Evolutionary conservation across 2,329 filamentous ascomycete species (phyloP).

Genomic region (Neofusicoccum kwambonambiense): DNA sequence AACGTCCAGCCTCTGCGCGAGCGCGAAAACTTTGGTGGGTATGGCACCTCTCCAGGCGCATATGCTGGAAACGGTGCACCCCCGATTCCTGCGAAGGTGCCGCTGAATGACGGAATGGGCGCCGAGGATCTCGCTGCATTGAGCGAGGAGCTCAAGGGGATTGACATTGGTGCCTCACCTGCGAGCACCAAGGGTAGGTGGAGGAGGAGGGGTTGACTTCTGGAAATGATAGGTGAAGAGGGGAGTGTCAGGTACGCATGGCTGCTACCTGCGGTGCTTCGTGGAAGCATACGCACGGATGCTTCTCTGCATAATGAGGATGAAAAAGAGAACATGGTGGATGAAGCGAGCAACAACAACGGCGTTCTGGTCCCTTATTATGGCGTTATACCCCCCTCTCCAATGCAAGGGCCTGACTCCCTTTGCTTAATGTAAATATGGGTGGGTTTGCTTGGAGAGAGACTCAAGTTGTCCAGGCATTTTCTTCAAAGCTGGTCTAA

Average conservation of each 20-base stretch:
- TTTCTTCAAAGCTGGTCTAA: background rate
- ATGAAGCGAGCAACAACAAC: background rate
- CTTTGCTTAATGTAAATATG: conserved; percentile 12
- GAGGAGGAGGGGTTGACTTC: conserved; percentile 8
- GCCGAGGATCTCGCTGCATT: conserved; percentile 57
- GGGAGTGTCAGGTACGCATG: background rate
- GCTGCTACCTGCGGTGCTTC: background rate
- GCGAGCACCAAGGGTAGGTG: conserved; percentile 1
- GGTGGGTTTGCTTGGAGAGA: background rate
- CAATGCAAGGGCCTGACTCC: background rate
- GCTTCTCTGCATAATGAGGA: conserved; percentile 4
- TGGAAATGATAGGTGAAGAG: background rate
- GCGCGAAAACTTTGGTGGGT: conserved; percentile 34
- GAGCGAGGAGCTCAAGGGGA: conserved; percentile 65
- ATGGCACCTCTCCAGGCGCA: conserved; percentile 28
- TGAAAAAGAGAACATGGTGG: background rate
- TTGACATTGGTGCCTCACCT: conserved; percentile 43
- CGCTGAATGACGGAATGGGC: conserved; percentile 50
- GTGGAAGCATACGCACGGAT: background rate
- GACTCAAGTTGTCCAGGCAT: background rate
- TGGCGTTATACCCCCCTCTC: conserved; percentile 9
- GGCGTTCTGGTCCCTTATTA: conserved; percentile 6
- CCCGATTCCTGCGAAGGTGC: conserved; percentile 70
- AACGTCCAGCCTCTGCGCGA: conserved; percentile 30
- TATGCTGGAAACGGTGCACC: conserved; percentile 45